Evolutionary conservation across 139 green algal species (phyloP).

Genomic region (Closterium sp.): DNA sequence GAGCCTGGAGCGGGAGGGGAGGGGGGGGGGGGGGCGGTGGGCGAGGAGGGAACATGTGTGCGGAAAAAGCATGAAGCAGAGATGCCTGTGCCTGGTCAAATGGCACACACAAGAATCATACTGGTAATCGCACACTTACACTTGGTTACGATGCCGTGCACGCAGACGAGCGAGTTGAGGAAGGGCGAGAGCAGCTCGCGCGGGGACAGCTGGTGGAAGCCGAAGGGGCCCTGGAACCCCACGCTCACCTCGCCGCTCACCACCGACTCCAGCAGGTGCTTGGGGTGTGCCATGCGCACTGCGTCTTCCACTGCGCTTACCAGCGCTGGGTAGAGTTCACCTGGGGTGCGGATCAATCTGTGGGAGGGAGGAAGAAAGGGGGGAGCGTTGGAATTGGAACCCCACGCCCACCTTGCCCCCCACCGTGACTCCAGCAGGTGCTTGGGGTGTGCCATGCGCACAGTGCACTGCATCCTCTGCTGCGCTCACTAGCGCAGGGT

Average conservation of each 20-base stretch:
- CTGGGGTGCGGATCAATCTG: background rate
- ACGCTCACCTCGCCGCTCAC: constrained; percentile 46
- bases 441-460: background rate
- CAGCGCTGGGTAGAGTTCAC: background rate
- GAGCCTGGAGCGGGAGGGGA: constrained; percentile 49
- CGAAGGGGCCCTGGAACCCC: constrained; percentile 87
- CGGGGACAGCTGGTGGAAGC: constrained; percentile 77
- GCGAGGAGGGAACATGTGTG: background rate
- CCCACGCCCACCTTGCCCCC: too few species aligned
- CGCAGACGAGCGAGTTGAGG: constrained; percentile 80
- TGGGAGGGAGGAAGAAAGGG: background rate
- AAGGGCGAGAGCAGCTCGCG: constrained; percentile 73
- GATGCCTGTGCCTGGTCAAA: background rate
- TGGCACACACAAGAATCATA: constrained; percentile 71
- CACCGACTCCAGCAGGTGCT: background rate
- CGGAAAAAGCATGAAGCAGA: background rate
- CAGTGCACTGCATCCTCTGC: background rate
- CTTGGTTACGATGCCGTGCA: constrained; percentile 96
- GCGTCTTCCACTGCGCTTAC: background rate
- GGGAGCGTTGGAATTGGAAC: background rate
- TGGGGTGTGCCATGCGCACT: background rate
- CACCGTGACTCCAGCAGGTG: background rate
- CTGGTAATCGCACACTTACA: constrained; percentile 48
- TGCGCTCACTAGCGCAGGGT: background rate
- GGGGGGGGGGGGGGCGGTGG: background rate